Evolutionary conservation across 306 rosid genomes (phyloP).

Genomic region (Quercus rubra): DNA sequence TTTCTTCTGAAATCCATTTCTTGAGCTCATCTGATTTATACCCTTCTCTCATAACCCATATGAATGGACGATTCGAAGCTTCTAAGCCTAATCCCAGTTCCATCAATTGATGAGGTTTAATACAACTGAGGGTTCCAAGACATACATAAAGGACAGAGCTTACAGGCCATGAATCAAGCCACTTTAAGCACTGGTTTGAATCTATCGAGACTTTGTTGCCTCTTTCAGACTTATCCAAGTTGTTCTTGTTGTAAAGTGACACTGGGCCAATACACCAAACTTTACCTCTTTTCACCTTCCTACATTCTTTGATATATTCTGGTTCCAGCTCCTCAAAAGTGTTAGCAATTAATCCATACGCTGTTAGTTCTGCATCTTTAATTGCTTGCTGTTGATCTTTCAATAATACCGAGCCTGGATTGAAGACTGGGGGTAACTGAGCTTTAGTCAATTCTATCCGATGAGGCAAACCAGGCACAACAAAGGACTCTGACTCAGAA

Average conservation of each 20-base stretch:
- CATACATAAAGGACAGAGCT: conserved; percentile 41
- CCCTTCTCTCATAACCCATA: conserved; percentile 44
- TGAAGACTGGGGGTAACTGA: conserved; percentile 9
- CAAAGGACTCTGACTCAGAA: conserved; percentile 37
- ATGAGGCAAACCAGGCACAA: conserved; percentile 39
- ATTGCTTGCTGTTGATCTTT: conserved; percentile 20
- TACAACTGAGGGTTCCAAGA: conserved; percentile 49
- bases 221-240: conserved; percentile 36
- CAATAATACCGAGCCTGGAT: not conserved
- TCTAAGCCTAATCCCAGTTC: conserved; percentile 54
- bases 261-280: conserved; percentile 47
- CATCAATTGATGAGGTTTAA: conserved; percentile 26
- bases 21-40: conserved; percentile 38
- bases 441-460: conserved; percentile 38
- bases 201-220: conserved; percentile 37
- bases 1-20: conserved; percentile 36
- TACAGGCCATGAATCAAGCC: conserved; percentile 43
- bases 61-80: conserved; percentile 42
- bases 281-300: conserved; percentile 21
- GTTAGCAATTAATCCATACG: conserved; percentile 46
- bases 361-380: conserved; percentile 33
- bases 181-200: conserved; percentile 20
- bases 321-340: conserved; percentile 55
- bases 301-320: conserved; percentile 25
- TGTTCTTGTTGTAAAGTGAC: conserved; percentile 33